Conservation (phyloP, 179 eudicot genomes). For the Amaranthus tricolor region DNA sequence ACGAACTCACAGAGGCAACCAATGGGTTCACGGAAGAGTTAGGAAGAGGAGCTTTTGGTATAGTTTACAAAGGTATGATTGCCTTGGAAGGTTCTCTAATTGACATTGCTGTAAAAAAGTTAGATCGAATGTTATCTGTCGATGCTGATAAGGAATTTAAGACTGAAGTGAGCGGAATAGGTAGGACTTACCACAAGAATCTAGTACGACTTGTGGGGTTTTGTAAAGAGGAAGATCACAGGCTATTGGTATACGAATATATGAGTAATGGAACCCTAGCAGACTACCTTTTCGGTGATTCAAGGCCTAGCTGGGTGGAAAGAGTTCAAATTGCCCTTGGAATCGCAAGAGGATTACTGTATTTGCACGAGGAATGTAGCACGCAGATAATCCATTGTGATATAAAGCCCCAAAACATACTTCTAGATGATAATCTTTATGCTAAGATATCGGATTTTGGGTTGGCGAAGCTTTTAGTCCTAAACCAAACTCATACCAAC, state of each 20-base stretch:
- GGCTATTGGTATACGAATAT: slow-evolving; percentile 3
- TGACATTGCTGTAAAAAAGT: neutral
- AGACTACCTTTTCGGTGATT: neutral
- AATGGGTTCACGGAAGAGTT: slow-evolving; percentile 1
- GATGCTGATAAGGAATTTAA: slow-evolving; percentile 4
- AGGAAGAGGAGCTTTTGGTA: slow-evolving; percentile 6
- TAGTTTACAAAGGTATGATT: neutral
- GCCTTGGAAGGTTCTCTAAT: neutral
- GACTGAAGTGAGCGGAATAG: slow-evolving; percentile 1
- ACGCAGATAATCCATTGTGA: slow-evolving; percentile 7
- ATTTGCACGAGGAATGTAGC: neutral
- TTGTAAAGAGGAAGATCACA: neutral
- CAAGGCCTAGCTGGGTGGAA: neutral
- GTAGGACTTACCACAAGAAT: neutral
- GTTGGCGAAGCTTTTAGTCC: neutral
- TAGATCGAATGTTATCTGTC: neutral
- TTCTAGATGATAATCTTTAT: neutral
- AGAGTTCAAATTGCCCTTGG: neutral
- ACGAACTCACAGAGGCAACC: slow-evolving; percentile 1
- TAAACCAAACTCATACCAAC: slow-evolving; percentile 1
- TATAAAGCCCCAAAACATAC: slow-evolving; percentile 7
- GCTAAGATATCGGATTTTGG: neutral
- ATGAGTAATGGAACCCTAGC: slow-evolving; percentile 6
- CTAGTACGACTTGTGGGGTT: slow-evolving; percentile 4
- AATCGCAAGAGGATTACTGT: neutral